A percentile compares a stretch with the other conserved stretches of the same genome.
phyloP scores from a whole-genome alignment of 2,329 filamentous ascomycete species.

The Hypoxylon sp. region DNA sequence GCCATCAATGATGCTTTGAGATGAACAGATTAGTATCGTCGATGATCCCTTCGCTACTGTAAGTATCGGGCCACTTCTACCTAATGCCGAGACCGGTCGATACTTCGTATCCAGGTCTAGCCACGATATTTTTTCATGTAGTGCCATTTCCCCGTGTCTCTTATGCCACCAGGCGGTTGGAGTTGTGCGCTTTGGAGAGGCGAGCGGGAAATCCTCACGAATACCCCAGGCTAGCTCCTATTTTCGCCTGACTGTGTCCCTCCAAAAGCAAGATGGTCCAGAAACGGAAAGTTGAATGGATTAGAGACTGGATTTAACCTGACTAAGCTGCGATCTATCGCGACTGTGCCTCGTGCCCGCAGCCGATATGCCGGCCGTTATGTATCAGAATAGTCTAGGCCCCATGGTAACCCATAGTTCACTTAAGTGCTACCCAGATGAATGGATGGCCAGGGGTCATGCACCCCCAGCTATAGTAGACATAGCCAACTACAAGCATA shows the following conservation, averaged over 20 bases:
- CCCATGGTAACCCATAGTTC: constrained; percentile 16
- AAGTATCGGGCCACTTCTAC: constrained; percentile 12
- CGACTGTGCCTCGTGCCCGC: constrained; percentile 25
- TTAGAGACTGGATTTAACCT: constrained; percentile 4
- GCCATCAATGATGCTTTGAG: background rate
- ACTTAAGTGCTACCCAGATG: constrained; percentile 15
- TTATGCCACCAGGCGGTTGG: constrained; percentile 5
- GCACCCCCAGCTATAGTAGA: constrained; percentile 8
- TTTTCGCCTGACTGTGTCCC: constrained; percentile 6
- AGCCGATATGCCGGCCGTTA: constrained; percentile 18
- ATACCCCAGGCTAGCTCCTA: background rate
- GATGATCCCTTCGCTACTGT: constrained; percentile 1
- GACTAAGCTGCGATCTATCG: constrained; percentile 10
- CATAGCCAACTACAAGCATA: constrained; percentile 9
- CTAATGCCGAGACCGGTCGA: constrained; percentile 11
- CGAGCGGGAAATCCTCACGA: background rate
- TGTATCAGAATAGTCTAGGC: constrained; percentile 12
- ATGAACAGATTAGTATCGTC: constrained; percentile 3
- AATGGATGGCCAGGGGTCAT: constrained; percentile 4
- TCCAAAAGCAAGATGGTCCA: constrained; percentile 6
- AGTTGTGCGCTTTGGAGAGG: background rate
- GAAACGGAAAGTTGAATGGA: constrained; percentile 19
- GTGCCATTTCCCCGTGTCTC: constrained; percentile 6
- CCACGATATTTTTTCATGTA: background rate
- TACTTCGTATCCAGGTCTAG: constrained; percentile 1